A percentile compares a stretch with the other conserved stretches of the same genome.
These are phyloP conservation scores for Candida vaughaniae DNA, from an alignment of 805 yeast genomes.

Conservation along the genomic window DNA sequence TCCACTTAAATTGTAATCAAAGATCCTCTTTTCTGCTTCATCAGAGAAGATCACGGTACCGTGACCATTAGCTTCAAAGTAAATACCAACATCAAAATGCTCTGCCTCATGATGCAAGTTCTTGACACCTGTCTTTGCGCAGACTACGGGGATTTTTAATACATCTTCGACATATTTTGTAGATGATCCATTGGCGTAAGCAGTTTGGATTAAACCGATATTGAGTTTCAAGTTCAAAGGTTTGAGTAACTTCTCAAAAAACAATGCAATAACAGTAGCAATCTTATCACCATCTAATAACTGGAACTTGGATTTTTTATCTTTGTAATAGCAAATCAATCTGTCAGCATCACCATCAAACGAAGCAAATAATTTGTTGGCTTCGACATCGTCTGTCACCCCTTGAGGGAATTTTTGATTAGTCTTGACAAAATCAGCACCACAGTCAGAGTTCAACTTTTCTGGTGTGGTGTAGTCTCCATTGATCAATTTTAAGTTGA, in stretches of 20 bases:
- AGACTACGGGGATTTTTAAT: conserved; percentile 73
- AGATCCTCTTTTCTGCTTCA: conserved; percentile 37
- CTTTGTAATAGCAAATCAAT: conserved; percentile 72
- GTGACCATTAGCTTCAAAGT: conserved; percentile 99
- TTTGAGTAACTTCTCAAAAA: conserved; percentile 52
- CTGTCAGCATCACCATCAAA: conserved; percentile 98
- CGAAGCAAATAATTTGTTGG: conserved; percentile 62
- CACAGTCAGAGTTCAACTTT: conserved; percentile 73
- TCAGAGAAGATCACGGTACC: conserved; percentile 88
- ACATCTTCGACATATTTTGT: conserved; percentile 64
- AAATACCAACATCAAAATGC: conserved; percentile 84
- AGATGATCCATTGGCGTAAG: conserved; percentile 94
- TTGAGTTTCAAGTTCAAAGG: conserved; percentile 45
- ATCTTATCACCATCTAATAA: conserved; percentile 92
- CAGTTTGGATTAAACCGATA: conserved; percentile 93
- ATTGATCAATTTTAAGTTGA: conserved; percentile 52
- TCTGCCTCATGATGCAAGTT: conserved; percentile 92
- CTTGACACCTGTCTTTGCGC: conserved; percentile 95
- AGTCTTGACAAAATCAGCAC: conserved; percentile 95
- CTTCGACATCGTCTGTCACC: conserved; percentile 24
- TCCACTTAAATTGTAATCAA: conserved; percentile 27
- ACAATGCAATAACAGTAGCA: conserved; percentile 76
- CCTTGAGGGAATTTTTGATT: conserved; percentile 74
- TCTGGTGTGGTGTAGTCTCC: conserved; percentile 52
- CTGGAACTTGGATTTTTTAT: conserved; percentile 39